Evolutionary conservation across 352 stramenopile genomes (phyloP).

Genomic region (Phytophthora sp.): DNA sequence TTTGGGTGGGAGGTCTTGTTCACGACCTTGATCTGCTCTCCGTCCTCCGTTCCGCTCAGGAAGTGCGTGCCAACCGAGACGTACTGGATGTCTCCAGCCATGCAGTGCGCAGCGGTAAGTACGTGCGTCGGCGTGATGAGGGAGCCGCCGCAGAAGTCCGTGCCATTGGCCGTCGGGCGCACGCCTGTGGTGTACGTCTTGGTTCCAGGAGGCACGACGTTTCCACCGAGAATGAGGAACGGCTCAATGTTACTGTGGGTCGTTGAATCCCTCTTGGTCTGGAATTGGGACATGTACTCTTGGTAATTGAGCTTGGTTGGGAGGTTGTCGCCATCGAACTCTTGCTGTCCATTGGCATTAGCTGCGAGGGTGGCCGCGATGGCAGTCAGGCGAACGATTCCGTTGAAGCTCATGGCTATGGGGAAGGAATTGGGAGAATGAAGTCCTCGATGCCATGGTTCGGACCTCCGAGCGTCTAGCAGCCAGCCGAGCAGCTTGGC

Average conservation of each 20-base stretch:
- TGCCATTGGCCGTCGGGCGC: slow-evolving; percentile 38
- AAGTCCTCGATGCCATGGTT: not conserved
- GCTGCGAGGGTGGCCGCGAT: slow-evolving; percentile 31
- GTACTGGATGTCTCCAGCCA: slow-evolving; percentile 47
- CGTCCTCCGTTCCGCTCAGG: slow-evolving; percentile 45
- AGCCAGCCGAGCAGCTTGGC: not conserved
- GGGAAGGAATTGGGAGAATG: slow-evolving; percentile 30
- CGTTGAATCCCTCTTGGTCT: slow-evolving; percentile 16
- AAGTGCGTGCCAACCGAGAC: slow-evolving; percentile 65
- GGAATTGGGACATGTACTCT: slow-evolving; percentile 35
- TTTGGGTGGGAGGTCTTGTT: slow-evolving; percentile 59
- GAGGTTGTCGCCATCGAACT: slow-evolving; percentile 19
- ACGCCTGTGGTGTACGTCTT: slow-evolving; percentile 63
- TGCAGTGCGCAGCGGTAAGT: slow-evolving; percentile 71
- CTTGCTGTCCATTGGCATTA: slow-evolving; percentile 20
- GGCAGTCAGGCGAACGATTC: slow-evolving; percentile 23
- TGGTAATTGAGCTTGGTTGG: slow-evolving; percentile 38
- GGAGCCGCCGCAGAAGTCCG: slow-evolving; percentile 59
- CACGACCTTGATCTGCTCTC: slow-evolving; percentile 56
- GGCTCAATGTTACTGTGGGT: slow-evolving; percentile 33
- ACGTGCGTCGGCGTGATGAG: slow-evolving; percentile 70
- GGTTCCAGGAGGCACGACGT: slow-evolving; percentile 43
- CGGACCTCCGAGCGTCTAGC: not conserved
- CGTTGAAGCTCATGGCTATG: slow-evolving; percentile 22
- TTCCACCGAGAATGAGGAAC: slow-evolving; percentile 50